phyloP scores from a whole-genome alignment of 208 protist species.

The Kentomonas sorsogonicus region DNA sequence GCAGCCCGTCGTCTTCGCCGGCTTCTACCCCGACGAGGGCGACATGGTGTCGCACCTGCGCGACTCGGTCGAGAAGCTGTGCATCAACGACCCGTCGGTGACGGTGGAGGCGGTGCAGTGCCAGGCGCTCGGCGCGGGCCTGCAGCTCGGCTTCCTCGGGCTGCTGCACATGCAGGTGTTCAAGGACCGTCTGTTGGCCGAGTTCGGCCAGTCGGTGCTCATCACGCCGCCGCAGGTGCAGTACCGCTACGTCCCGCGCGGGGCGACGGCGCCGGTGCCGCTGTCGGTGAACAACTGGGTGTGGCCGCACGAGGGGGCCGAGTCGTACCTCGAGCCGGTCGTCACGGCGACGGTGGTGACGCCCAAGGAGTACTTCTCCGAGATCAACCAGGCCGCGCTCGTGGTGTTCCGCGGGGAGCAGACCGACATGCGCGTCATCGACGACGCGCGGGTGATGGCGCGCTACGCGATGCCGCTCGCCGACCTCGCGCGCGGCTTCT shows the following conservation, averaged over 20 bases:
- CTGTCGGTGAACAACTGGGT: constrained; percentile 75
- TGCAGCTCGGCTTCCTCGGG: constrained; percentile 96
- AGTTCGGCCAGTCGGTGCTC: constrained; percentile 90
- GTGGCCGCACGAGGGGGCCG: constrained; percentile 81
- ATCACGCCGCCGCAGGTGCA: constrained; percentile 93
- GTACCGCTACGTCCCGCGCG: constrained; percentile 67
- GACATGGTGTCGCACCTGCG: constrained; percentile 82
- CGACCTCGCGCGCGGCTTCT: constrained; percentile 95
- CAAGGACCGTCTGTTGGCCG: constrained; percentile 90
- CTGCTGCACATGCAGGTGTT: constrained; percentile 98
- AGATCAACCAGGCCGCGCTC: constrained; percentile 77
- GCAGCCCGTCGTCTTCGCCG: constrained; percentile 94
- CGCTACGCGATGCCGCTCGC: constrained; percentile 90
- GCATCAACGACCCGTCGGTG: constrained; percentile 94
- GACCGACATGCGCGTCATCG: constrained; percentile 68
- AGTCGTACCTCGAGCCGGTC: constrained; percentile 87
- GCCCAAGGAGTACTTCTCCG: constrained; percentile 84
- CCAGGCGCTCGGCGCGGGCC: constrained; percentile 86
- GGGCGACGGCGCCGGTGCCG: constrained; percentile 22
- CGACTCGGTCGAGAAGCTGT: constrained; percentile 89
- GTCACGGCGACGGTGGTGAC: constrained; percentile 86
- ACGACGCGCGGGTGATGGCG: constrained; percentile 59
- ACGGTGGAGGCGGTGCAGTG: constrained; percentile 78
- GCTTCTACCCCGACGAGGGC: constrained; percentile 93
- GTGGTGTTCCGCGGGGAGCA: constrained; percentile 61